These are phyloP conservation scores for Clarireedia monteithiana DNA, from an alignment of 2,329 filamentous ascomycete species.

Conservation along the genomic window DNA sequence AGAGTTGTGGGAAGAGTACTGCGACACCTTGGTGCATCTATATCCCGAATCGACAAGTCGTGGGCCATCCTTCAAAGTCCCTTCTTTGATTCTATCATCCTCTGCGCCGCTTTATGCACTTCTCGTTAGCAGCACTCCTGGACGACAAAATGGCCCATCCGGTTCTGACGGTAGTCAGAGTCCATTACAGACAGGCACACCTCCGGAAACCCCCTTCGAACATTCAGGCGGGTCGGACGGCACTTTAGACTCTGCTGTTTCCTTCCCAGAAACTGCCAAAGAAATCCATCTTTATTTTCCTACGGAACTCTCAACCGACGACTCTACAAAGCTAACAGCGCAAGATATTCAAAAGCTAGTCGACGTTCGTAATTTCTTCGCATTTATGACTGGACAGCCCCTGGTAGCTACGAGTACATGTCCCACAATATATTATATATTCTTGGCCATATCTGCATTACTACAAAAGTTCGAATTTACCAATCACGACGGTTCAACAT, in stretches of 20 bases:
- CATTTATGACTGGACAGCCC: constrained; percentile 55
- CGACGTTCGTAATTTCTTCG: constrained; percentile 56
- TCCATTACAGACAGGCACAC: constrained; percentile 33
- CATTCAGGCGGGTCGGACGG: constrained; percentile 13
- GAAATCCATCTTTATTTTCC: constrained; percentile 46
- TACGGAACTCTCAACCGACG: constrained; percentile 12
- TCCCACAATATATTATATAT: constrained; percentile 45
- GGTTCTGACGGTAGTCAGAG: constrained; percentile 37
- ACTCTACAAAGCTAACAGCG: constrained; percentile 28
- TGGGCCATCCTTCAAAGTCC: constrained; percentile 53
- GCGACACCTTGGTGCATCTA: constrained; percentile 50
- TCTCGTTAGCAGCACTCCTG: constrained; percentile 10
- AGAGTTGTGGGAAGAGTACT: constrained; percentile 57
- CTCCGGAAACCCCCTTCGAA: constrained; percentile 28
- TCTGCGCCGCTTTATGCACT: constrained; percentile 4
- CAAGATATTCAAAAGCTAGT: constrained; percentile 49
- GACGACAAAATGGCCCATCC: constrained; percentile 16
- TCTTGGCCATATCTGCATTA: constrained; percentile 45
- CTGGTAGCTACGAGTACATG: constrained; percentile 49
- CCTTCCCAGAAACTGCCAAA: constrained; percentile 35
- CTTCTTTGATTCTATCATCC: constrained; percentile 13
- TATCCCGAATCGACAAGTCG: constrained; percentile 41
- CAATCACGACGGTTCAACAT: constrained; percentile 48
- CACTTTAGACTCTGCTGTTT: constrained; percentile 18
- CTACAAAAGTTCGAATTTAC: constrained; percentile 51